Evolutionary conservation across 2,329 filamentous ascomycete genomes (phyloP).

Genomic region (Fusarium armeniacum): DNA sequence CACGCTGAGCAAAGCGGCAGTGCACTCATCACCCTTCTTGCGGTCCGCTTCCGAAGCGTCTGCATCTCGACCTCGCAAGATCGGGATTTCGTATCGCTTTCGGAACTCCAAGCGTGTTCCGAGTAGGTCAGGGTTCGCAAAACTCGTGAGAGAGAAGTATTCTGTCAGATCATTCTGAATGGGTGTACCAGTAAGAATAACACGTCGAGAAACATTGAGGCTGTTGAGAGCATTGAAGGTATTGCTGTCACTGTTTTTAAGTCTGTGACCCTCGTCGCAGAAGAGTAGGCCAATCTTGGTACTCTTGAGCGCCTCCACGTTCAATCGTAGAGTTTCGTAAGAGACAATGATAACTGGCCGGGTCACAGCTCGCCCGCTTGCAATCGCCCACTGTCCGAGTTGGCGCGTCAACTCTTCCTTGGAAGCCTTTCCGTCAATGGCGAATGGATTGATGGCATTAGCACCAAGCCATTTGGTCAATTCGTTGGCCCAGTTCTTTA

Average conservation of each 20-base stretch:
- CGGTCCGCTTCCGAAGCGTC: slow-evolving; percentile 87
- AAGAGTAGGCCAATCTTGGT: slow-evolving; percentile 92
- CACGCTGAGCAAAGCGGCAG: slow-evolving; percentile 82
- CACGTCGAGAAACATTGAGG: slow-evolving; percentile 89
- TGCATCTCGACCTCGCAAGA: slow-evolving; percentile 90
- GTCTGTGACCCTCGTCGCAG: slow-evolving; percentile 94
- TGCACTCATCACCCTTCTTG: slow-evolving; percentile 84
- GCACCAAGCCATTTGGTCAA: slow-evolving; percentile 95
- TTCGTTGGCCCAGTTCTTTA: slow-evolving; percentile 98
- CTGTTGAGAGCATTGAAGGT: slow-evolving; percentile 93
- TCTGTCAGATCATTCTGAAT: slow-evolving; percentile 99
- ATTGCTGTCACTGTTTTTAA: slow-evolving; percentile 97
- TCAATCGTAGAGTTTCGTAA: slow-evolving; percentile 93
- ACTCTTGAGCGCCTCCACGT: slow-evolving; percentile 89
- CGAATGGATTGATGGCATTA: slow-evolving; percentile 92
- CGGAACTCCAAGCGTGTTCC: slow-evolving; percentile 92
- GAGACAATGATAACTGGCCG: slow-evolving; percentile 97
- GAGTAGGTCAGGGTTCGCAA: slow-evolving; percentile 93
- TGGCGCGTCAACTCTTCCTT: slow-evolving; percentile 94
- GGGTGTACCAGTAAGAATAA: slow-evolving; percentile 95
- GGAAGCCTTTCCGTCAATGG: slow-evolving; percentile 94
- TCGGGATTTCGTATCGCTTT: slow-evolving; percentile 93
- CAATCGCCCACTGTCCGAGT: slow-evolving; percentile 93
- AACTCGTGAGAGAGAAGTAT: slow-evolving; percentile 95
- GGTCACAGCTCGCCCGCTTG: slow-evolving; percentile 88